Conservation (phyloP, 352 stramenopile genomes). For the Pythium dissotocum region DNA sequence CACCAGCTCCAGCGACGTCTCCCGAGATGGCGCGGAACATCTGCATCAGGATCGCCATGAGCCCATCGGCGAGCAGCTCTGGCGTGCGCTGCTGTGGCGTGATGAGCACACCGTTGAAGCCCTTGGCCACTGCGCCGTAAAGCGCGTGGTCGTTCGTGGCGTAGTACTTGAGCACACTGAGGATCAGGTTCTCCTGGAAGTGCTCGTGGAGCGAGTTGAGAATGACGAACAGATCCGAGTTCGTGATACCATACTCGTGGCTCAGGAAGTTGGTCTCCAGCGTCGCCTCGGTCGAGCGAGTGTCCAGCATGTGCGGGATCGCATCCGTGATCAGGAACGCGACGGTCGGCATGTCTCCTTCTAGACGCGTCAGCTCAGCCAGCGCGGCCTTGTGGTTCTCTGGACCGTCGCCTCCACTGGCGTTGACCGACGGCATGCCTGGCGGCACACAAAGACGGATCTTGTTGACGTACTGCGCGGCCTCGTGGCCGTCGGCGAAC, state of each 20-base stretch:
- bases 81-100: slow-evolving; percentile 41
- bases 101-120: slow-evolving; percentile 62
- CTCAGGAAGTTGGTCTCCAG: slow-evolving; percentile 51
- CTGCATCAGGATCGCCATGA: slow-evolving; percentile 57
- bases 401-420: slow-evolving; percentile 57
- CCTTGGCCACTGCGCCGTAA: slow-evolving; percentile 58
- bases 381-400: slow-evolving; percentile 74
- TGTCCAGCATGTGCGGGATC: slow-evolving; percentile 45
- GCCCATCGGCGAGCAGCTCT: slow-evolving; percentile 36
- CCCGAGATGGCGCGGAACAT: slow-evolving; percentile 47
- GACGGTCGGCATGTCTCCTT: slow-evolving; percentile 53
- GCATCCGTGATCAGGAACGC: slow-evolving; percentile 73
- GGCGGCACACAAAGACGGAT: slow-evolving; percentile 52
- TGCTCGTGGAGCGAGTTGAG: slow-evolving; percentile 44
- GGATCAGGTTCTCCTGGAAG: slow-evolving; percentile 54
- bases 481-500: slow-evolving; percentile 52
- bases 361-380: slow-evolving; percentile 48
- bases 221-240: slow-evolving; percentile 61
- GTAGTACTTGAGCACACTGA: slow-evolving; percentile 73
- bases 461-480: slow-evolving; percentile 39
- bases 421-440: slow-evolving; percentile 30
- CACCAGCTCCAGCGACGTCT: not conserved
- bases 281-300: slow-evolving; percentile 35
- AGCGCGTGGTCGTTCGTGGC: slow-evolving; percentile 45
- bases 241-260: slow-evolving; percentile 40